Conservation (phyloP, 1,284 basidiomycete species). For the Anthracocystis panici-leucophaei region DNA sequence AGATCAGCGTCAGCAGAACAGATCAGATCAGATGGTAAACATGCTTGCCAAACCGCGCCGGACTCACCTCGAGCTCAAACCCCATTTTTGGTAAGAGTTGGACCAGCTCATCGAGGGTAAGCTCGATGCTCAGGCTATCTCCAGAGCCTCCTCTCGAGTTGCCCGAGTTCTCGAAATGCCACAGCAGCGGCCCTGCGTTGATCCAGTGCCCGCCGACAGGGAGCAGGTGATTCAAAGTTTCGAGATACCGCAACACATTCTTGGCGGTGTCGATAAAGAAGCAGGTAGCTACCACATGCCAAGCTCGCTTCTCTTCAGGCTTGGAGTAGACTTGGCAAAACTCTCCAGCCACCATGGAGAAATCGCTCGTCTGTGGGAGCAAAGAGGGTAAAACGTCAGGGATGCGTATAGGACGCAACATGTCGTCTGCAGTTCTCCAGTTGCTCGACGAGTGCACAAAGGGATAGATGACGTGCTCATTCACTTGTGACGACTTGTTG, state of each 20-base stretch:
- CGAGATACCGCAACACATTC: constrained; percentile 65
- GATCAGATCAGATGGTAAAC: too few species aligned
- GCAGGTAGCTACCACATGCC: constrained; percentile 91
- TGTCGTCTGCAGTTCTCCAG: constrained; percentile 57
- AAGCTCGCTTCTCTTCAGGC: constrained; percentile 78
- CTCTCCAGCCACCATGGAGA: constrained; percentile 69
- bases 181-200: constrained; percentile 83
- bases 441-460: constrained; percentile 66
- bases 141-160: constrained; percentile 15
- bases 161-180: constrained; percentile 93
- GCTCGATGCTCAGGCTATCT: constrained; percentile 75
- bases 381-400: constrained; percentile 65
- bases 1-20: background rate
- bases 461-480: constrained; percentile 63
- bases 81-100: constrained; percentile 80
- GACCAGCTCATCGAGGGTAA: constrained; percentile 89
- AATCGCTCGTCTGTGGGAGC: constrained; percentile 57
- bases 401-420: constrained; percentile 58
- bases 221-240: constrained; percentile 64
- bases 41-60: background rate
- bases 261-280: constrained; percentile 94
- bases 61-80: constrained; percentile 81
- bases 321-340: constrained; percentile 64
- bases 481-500: constrained; percentile 54
- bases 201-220: constrained; percentile 65